Conservation (phyloP, 441 rosid species). For the Adansonia grandidieri region DNA sequence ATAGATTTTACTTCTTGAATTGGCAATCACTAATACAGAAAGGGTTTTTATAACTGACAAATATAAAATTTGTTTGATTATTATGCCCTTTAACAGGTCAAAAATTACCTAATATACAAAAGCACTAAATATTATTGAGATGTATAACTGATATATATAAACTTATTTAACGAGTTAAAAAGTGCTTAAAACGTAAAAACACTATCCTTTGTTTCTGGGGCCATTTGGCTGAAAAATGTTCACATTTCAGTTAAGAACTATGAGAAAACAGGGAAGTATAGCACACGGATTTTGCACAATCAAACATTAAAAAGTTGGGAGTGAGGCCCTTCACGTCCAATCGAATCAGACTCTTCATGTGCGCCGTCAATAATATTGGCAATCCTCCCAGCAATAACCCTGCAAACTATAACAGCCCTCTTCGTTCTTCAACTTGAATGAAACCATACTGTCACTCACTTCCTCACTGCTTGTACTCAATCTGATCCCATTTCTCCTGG, state of each 20-base stretch:
- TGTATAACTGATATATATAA: too few relatives aligned
- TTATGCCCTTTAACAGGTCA: too few relatives aligned
- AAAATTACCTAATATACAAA: too few relatives aligned
- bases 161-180: too few relatives aligned
- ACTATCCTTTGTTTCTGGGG: too few relatives aligned
- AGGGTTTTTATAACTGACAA: too few relatives aligned
- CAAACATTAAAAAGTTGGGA: conserved; percentile 29
- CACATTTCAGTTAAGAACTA: conserved; percentile 41
- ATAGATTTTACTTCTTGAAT: too few relatives aligned
- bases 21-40: too few relatives aligned
- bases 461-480: conserved; percentile 45
- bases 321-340: conserved; percentile 19
- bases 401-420: conserved; percentile 48
- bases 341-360: conserved; percentile 27
- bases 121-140: too few relatives aligned
- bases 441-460: conserved; percentile 32
- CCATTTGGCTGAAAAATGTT: neutral
- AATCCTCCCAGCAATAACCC: conserved; percentile 45
- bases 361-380: conserved; percentile 25
- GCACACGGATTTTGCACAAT: conserved; percentile 46
- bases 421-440: conserved; percentile 33
- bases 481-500: conserved; percentile 37
- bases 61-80: too few relatives aligned
- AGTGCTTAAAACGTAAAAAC: too few relatives aligned
- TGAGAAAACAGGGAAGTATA: conserved; percentile 57